phyloP scores from a whole-genome alignment of 495 filamentous ascomycete genomes.

The Lophiostoma macrostomum region DNA sequence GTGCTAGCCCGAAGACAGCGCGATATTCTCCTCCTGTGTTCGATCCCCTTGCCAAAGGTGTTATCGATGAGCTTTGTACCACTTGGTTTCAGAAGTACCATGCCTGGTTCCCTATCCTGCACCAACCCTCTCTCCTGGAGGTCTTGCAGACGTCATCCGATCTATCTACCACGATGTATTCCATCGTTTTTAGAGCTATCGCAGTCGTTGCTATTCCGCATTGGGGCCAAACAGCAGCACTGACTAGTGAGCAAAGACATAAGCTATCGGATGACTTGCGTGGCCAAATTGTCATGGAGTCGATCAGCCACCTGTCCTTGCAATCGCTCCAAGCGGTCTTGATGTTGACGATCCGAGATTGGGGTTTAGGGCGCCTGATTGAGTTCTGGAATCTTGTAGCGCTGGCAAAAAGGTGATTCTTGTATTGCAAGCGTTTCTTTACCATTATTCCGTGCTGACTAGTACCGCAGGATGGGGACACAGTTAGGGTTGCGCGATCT shows the following conservation, averaged over 20 bases:
- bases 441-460: background rate
- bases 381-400: slow-evolving; percentile 40
- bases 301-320: slow-evolving; percentile 30
- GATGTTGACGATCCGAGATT: slow-evolving; percentile 37
- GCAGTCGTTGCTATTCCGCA: slow-evolving; percentile 37
- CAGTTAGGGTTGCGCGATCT: slow-evolving; percentile 34
- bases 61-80: slow-evolving; percentile 30
- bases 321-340: slow-evolving; percentile 38
- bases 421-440: background rate
- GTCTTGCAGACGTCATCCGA: slow-evolving; percentile 21
- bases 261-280: slow-evolving; percentile 23
- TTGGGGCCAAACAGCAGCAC: slow-evolving; percentile 19
- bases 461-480: slow-evolving; percentile 31
- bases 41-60: slow-evolving; percentile 18
- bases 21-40: slow-evolving; percentile 22
- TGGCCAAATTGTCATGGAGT: slow-evolving; percentile 27
- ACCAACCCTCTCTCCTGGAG: slow-evolving; percentile 34
- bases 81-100: slow-evolving; percentile 41
- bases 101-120: slow-evolving; percentile 42
- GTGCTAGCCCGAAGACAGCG: slow-evolving; percentile 6
- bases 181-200: slow-evolving; percentile 36
- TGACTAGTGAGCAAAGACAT: slow-evolving; percentile 26
- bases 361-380: slow-evolving; percentile 34
- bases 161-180: slow-evolving; percentile 16
- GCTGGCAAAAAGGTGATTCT: slow-evolving; percentile 34